A percentile compares a stretch with the other conserved stretches of the same genome.
Conservation (phyloP, 441 rosid species). For the Capsella rubella region DNA sequence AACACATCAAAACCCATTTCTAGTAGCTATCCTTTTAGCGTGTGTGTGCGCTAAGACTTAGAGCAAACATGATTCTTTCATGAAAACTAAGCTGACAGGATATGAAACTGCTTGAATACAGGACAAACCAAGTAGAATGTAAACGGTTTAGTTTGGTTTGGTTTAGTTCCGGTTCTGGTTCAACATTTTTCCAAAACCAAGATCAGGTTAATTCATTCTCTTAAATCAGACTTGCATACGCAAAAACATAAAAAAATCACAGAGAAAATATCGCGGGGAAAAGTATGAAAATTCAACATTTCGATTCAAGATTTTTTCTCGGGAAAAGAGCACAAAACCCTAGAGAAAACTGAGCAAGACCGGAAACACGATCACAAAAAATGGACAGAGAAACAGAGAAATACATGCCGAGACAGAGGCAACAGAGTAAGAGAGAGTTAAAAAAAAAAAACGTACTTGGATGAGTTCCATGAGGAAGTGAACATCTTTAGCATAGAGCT, state of each 20-base stretch:
- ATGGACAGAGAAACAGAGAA: not conserved
- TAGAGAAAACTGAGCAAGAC: not conserved
- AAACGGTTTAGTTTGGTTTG: not conserved
- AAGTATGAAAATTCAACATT: too few species aligned
- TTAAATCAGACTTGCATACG: too few species aligned
- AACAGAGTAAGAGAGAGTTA: not conserved
- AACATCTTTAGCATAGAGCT: constrained; percentile 75
- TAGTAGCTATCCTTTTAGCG: not conserved
- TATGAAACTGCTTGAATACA: not conserved
- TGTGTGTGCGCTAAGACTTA: not conserved
- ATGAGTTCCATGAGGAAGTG: constrained; percentile 75
- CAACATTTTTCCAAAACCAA: not conserved
- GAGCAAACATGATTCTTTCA: not conserved
- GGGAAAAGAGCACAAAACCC: constrained; percentile 14
- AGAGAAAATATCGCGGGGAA: not conserved
- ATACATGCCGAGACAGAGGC: not conserved
- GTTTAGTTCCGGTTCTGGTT: not conserved
- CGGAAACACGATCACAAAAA: not conserved
- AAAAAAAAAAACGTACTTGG: constrained; percentile 51
- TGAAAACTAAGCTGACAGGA: not conserved
- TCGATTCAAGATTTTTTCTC: not conserved
- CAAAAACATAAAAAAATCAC: too few species aligned
- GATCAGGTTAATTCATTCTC: not conserved
- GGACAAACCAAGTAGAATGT: not conserved
- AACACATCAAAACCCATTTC: not conserved